Evolutionary conservation across 139 green algal genomes (phyloP), one percentile per base, ranked within the genome.

Genomic region (Volvox africanus): DNA sequence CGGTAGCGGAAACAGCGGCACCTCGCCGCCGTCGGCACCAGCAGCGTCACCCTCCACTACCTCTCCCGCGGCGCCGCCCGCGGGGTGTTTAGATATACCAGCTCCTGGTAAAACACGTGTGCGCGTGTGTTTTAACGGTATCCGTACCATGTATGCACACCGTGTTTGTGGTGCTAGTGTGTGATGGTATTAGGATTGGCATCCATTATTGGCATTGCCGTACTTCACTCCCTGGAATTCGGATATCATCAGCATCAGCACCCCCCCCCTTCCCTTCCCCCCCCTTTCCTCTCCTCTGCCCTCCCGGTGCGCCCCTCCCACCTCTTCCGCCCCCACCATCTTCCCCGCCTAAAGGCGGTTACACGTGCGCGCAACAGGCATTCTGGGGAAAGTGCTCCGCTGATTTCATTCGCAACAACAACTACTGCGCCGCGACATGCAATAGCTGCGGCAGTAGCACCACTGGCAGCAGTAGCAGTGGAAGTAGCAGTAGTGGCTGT

Each of bases 361-460:
- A 86, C 79, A 92, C 78, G 19, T 95, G 88, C 71, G 79, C 62
- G 32, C 88, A 92, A 80, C 88, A 92, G 69, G 75, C 69, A 13
- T 22, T 24, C 44, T 84, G 88, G 78, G 88, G 88, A 65, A 92
- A 91, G 61, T 91, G 88, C 65, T 36, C 28, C 17, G 88, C 81
- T 61, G 61, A 33, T 26, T 80, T 76, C 71, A 84, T 91, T 21
- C 24, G 9, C 3, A 24, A 16, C 21, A 81, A 80, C 35, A 73
- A 80, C 82, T 92, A 90, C 61, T 93, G 90, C 77, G 37, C 73
- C 5, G 83, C 83, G 2, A 88, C 83, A 9, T 88, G 83, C 67
- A 37, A 76, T 36, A 55, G 67, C 67, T 88, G 83, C 83, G 30
- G 22, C 33, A 24, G 26, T 67, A 61, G 30, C n/a, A 75, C 26